Conservation (phyloP, 768 basidiomycete species). For the Pisolithus orientalis region DNA sequence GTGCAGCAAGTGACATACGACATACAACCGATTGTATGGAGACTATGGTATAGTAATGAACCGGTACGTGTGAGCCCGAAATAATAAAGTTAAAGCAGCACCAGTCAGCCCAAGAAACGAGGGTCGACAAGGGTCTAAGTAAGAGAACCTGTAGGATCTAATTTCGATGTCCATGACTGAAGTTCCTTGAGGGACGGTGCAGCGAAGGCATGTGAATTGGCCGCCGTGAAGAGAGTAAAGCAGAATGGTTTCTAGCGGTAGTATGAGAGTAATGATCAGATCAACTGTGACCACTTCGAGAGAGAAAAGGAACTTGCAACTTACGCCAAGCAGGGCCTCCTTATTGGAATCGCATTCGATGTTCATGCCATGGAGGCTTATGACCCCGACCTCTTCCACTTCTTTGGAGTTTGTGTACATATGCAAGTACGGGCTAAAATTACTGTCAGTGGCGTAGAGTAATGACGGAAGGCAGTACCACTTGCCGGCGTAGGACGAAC, state of each 20-base stretch:
- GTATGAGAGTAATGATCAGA: conserved; percentile 3
- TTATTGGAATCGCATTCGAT: conserved; percentile 84
- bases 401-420: conserved; percentile 83
- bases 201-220: conserved; percentile 86
- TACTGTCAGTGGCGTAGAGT: conserved; percentile 1
- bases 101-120: no score
- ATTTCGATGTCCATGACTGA: conserved; percentile 75
- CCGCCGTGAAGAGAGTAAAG: conserved; percentile 87
- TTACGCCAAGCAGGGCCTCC: conserved; percentile 78
- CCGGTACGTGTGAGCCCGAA: conserved; percentile 10
- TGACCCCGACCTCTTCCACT: conserved; percentile 73
- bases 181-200: conserved; percentile 80
- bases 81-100: conserved; percentile 13
- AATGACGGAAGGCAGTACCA: not conserved
- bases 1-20: not conserved
- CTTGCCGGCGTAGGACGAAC: conserved; percentile 82
- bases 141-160: conserved; percentile 73
- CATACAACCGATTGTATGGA: conserved; percentile 10
- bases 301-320: conserved; percentile 18
- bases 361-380: conserved; percentile 80
- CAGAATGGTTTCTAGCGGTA: conserved; percentile 65
- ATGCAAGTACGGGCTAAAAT: conserved; percentile 77
- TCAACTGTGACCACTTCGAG: not conserved
- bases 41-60: conserved; percentile 24
- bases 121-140: conserved; percentile 22